Percentiles rank a stretch among this genome's conserved stretches.
phyloP scores from a whole-genome alignment of 106 monocot genomes.

The Xerophyta viscosa region DNA sequence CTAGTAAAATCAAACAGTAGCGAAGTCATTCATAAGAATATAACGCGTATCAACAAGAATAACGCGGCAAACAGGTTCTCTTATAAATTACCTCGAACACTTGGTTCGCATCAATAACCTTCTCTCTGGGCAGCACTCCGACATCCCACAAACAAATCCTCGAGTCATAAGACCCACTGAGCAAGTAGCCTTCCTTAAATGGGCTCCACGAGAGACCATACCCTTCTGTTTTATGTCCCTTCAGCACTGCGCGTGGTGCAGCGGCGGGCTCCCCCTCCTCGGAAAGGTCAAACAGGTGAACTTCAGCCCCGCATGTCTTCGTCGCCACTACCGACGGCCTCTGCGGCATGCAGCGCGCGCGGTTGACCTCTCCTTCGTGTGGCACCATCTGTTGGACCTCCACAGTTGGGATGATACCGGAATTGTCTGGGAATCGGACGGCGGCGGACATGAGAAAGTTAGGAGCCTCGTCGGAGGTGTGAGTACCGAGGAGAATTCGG shows the following conservation, averaged over 20 bases:
- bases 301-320: slow-evolving; percentile 66
- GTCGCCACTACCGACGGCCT: slow-evolving; percentile 52
- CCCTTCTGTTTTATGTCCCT: slow-evolving; percentile 68
- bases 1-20: too few species aligned
- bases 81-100: slow-evolving; percentile 67
- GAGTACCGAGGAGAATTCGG: slow-evolving; percentile 70
- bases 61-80: background rate
- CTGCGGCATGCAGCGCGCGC: slow-evolving; percentile 89
- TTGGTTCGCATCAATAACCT: slow-evolving; percentile 34
- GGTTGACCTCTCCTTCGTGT: slow-evolving; percentile 87
- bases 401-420: slow-evolving; percentile 27
- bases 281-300: slow-evolving; percentile 59
- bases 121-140: slow-evolving; percentile 3
- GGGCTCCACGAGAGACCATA: slow-evolving; percentile 83
- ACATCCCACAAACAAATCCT: slow-evolving; percentile 95
- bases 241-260: slow-evolving; percentile 43
- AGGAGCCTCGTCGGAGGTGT: slow-evolving; percentile 68
- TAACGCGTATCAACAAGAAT: too few species aligned
- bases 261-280: slow-evolving; percentile 5
- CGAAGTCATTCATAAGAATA: too few species aligned
- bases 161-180: slow-evolving; percentile 82
- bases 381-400: slow-evolving; percentile 28
- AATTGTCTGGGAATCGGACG: slow-evolving; percentile 24
- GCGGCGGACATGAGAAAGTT: slow-evolving; percentile 66
- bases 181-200: slow-evolving; percentile 61